These are phyloP conservation scores for Skeletonema potamos DNA, from an alignment of 108 stramenopile genomes.

Conservation along the genomic window DNA sequence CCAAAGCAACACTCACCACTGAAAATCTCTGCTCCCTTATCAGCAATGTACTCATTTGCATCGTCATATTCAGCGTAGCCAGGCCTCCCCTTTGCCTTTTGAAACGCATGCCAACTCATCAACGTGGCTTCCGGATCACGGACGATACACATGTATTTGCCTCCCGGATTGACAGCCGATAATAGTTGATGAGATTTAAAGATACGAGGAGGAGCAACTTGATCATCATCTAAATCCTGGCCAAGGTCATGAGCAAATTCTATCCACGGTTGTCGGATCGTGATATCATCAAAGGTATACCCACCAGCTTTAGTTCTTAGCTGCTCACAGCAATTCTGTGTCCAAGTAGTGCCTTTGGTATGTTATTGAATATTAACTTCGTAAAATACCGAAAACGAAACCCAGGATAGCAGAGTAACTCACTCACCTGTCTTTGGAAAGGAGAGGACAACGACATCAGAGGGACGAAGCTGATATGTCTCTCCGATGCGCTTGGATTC, in stretches of 20 bases:
- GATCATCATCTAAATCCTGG: background rate
- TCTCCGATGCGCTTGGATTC: background rate
- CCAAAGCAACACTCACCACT: background rate
- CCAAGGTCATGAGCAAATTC: background rate
- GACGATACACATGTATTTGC: background rate
- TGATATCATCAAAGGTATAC: background rate
- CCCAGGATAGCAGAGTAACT: too few relatives aligned
- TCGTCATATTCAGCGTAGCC: background rate
- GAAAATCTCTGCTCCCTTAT: background rate
- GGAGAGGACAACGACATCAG: background rate
- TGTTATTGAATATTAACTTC: too few relatives aligned
- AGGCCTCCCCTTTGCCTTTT: background rate
- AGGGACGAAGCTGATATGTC: background rate
- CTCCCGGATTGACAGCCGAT: background rate
- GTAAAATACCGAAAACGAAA: too few relatives aligned
- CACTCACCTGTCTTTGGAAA: background rate
- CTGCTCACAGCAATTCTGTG: background rate
- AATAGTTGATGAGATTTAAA: background rate
- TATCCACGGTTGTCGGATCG: background rate
- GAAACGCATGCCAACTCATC: constrained; percentile 1
- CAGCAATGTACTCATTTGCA: background rate
- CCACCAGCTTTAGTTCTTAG: background rate
- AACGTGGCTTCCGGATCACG: background rate
- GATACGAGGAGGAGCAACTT: background rate
- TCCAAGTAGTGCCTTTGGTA: background rate